Conservation (phyloP, 768 basidiomycete genomes). For the Kwoniella europaea region DNA sequence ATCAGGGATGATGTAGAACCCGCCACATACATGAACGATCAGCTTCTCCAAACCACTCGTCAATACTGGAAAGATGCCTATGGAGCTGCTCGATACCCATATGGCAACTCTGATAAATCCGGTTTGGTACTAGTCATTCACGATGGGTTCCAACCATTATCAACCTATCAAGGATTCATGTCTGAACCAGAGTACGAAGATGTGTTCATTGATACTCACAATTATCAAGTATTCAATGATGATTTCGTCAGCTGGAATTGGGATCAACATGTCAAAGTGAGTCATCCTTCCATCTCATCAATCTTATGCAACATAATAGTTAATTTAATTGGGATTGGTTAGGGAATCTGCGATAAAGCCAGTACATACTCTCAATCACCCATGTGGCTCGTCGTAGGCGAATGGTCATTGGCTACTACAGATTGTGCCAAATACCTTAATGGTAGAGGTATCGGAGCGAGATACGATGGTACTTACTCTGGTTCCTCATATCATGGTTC, state of each 20-base stretch:
- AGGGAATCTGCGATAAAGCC: constrained; percentile 38
- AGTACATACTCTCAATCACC: constrained; percentile 39
- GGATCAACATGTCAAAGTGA: constrained; percentile 45
- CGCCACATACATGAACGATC: constrained; percentile 43
- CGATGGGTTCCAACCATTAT: constrained; percentile 50
- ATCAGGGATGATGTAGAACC: constrained; percentile 51
- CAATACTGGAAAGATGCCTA: constrained; percentile 56
- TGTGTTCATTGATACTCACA: constrained; percentile 57
- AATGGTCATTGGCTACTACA: constrained; percentile 57
- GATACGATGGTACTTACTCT: constrained; percentile 57
- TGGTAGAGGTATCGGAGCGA: constrained; percentile 55
- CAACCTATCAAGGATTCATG: constrained; percentile 49
- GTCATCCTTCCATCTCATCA: constrained; percentile 6
- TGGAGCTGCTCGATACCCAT: constrained; percentile 52
- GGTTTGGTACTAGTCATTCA: constrained; percentile 50
- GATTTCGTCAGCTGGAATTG: constrained; percentile 39
- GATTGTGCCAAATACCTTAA: constrained; percentile 57
- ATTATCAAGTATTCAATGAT: constrained; percentile 55
- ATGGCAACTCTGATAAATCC: constrained; percentile 37
- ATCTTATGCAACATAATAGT: too few relatives aligned
- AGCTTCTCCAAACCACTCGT: constrained; percentile 41
- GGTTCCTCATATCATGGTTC: constrained; percentile 41
- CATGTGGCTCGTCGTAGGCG: constrained; percentile 57
- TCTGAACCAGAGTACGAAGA: constrained; percentile 46
- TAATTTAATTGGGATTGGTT: neutral